phyloP scores from a whole-genome alignment of 768 basidiomycete genomes.

The Scleroderma citrinum region DNA sequence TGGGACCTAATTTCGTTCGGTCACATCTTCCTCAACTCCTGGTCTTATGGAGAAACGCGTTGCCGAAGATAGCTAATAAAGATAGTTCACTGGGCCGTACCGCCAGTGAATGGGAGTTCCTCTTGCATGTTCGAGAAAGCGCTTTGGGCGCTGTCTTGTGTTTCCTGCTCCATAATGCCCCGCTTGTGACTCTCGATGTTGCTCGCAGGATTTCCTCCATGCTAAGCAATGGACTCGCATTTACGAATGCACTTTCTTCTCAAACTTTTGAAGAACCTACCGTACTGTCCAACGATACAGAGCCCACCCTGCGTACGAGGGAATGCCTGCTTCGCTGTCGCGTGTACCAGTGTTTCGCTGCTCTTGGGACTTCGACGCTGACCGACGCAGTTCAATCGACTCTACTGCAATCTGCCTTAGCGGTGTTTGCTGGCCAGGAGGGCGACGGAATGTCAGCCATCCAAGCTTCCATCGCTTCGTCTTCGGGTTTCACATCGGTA shows the following conservation, averaged over 20 bases:
- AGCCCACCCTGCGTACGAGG: constrained; percentile 62
- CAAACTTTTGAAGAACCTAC: constrained; percentile 61
- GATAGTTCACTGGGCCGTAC: constrained; percentile 64
- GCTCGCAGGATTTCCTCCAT: constrained; percentile 83
- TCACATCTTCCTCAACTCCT: constrained; percentile 90
- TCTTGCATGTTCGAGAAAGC: constrained; percentile 85
- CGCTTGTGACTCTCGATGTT: constrained; percentile 85
- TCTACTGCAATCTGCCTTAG: constrained; percentile 74
- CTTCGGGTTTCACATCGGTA: constrained; percentile 77
- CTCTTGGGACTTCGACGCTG: constrained; percentile 72
- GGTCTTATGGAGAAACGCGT: constrained; percentile 94
- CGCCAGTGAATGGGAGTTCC: constrained; percentile 81
- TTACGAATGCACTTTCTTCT: constrained; percentile 76
- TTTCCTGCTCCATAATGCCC: constrained; percentile 78
- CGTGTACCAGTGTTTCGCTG: constrained; percentile 84
- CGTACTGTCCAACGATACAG: constrained; percentile 34
- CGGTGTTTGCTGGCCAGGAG: constrained; percentile 83
- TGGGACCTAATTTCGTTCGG: constrained; percentile 91
- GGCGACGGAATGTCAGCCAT: constrained; percentile 76
- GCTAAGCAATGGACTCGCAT: constrained; percentile 84
- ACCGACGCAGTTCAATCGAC: constrained; percentile 78
- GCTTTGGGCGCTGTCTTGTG: constrained; percentile 84
- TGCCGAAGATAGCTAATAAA: constrained; percentile 91
- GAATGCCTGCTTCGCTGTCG: constrained; percentile 82
- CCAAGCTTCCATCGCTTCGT: constrained; percentile 88